phyloP scores from a whole-genome alignment of 257 asterid genomes.

The Scutellaria galericulata region DNA sequence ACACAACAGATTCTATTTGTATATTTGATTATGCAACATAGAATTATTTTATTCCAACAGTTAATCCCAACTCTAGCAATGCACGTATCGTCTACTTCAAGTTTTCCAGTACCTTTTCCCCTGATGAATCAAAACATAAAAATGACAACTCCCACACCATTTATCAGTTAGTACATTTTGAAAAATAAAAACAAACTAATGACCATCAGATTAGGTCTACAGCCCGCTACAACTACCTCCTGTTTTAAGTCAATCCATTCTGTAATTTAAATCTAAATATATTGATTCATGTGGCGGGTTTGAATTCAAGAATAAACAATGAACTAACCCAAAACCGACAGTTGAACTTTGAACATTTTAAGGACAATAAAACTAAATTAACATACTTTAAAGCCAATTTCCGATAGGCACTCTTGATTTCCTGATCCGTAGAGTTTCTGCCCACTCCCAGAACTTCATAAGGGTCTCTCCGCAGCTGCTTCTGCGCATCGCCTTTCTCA shows the following conservation, averaged over 20 bases:
- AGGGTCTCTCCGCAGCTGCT: conserved; percentile 86
- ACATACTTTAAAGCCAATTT: conserved; percentile 91
- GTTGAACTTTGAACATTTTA: background rate
- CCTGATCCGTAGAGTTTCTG: conserved; percentile 88
- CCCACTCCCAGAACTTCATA: conserved; percentile 93
- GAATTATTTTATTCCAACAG: background rate
- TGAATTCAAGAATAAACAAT: conserved; percentile 2
- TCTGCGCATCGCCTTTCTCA: conserved; percentile 63
- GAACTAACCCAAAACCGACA: background rate
- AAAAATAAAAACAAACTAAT: background rate
- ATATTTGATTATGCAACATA: too few species aligned
- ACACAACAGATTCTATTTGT: background rate
- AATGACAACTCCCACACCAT: background rate
- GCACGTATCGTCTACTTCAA: background rate
- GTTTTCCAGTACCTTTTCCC: background rate
- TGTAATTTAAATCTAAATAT: background rate
- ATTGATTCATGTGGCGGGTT: background rate
- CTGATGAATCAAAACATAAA: background rate
- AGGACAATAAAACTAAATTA: conserved; percentile 12
- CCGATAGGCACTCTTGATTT: conserved; percentile 87
- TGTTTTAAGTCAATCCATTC: conserved; percentile 8
- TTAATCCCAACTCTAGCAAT: conserved; percentile 18
- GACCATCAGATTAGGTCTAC: conserved; percentile 20
- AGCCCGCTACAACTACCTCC: background rate
- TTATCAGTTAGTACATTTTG: background rate